Base-by-base conservation (phyloP, 768 basidiomycete species). In the Cystobasidium onofrii region DNA sequence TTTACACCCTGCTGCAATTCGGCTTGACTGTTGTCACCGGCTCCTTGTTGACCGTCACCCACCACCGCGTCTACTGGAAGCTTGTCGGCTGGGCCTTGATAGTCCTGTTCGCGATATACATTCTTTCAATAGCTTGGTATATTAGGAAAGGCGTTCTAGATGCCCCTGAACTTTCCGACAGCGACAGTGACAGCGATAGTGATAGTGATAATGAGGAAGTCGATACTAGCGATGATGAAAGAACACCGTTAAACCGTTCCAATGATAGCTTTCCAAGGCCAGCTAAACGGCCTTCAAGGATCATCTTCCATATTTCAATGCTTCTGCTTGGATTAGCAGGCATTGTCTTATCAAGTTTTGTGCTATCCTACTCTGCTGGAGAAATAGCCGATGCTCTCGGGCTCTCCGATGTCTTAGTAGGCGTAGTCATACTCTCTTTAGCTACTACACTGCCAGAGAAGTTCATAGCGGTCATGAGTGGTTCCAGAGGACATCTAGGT, bases 361-460 rank as follows among this genome's bases (percentile, higher is more conserved):
- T 74, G n/a, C 64, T 74, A n/a, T 71, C 73, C 50, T 25, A 71
- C 27, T 33, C 73, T 12, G 67, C 73, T 0, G 31, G 64, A 13
- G 36, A 18, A 27, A 66, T 78, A 65, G 73, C 69, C 36, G 54
- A 50, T 39, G 31, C 70, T n/a, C 43, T 75, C 17, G 74, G 73
- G 41, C 31, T 79, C 9, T 78, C 77, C 10, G 52, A 77, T 17
- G 65, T 73, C 18, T 41, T 75, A 1, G 12, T 75, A 33, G 78
- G 78, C 55, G 31, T 78, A 64, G 72, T 74, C 15, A 50, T 79
- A 12, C 73, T 79, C 17, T 73, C 67, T 36, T 70, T 79, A 57
- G 75, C 75, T 12, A 79, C 78, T 20, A 79, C 78, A 27, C 52
- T 79, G 0, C 78, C 78, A 1, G 78, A 79, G 55, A 79, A 79